Evolutionary conservation across 179 eudicot species (phyloP), one percentile per base, ranked within the genome.

Genomic region (Silene noctiflora): DNA sequence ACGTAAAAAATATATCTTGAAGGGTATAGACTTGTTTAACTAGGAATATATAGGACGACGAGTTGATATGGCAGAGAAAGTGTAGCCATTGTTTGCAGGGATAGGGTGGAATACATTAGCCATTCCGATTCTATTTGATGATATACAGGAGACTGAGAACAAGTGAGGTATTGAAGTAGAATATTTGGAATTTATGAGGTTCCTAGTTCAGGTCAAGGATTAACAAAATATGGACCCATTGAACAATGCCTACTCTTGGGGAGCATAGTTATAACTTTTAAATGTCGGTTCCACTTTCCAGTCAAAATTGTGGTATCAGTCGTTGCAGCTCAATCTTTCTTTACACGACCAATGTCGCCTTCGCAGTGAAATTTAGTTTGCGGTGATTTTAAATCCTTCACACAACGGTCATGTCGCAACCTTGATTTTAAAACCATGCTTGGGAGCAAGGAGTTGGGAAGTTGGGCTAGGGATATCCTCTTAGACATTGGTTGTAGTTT

Each of bases 121-220:
- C 60, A 55, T 14, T 21, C 6, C 21, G 0, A 29, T 29, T 29
- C 4, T 25, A 0, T 16, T 53, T 55, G 21, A 55, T 55, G 60
- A 17, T 55, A 55, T 55, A 0, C 0, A 55, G 60, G 60, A 55
- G 17, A 55, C n/a, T n/a, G n/a, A n/a, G n/a, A n/a, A n/a, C n/a
- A n/a, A n/a, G n/a, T n/a, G n/a, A n/a, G n/a, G n/a, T n/a, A n/a
- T n/a, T n/a, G n/a, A n/a, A n/a, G n/a, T n/a, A n/a, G n/a, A n/a
- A 55, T 55, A 2, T 55, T 55, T 17, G 20, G n/a, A 14, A 11
- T 3, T 55, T 14, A 55, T 4, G 20, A 55, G 60, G 60, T 55
- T 55, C 60, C 60, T 55, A n/a, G 60, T 55, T 55, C 60, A 35
- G 42, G n/a, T n/a, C n/a, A n/a, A n/a, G n/a, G n/a, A n/a, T n/a